Evolutionary conservation across 768 basidiomycete genomes (phyloP).

Genomic region (Trametes villosa): DNA sequence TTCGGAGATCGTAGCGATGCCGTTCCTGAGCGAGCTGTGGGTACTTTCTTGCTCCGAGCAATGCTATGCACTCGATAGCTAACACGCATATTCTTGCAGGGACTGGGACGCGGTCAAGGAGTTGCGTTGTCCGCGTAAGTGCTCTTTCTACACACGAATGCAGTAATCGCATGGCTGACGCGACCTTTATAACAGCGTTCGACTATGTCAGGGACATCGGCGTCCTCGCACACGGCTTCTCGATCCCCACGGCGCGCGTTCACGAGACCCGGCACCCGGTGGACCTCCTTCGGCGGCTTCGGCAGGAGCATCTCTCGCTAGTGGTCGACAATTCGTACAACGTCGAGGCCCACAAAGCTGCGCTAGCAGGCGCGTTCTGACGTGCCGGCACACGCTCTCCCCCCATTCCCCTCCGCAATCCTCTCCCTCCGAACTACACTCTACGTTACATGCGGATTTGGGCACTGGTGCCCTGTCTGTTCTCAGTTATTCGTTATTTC

Average conservation of each 20-base stretch:
- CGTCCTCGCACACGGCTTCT: conserved; percentile 2
- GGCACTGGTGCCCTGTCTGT: too few species aligned
- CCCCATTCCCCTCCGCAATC: background rate
- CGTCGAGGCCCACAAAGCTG: background rate
- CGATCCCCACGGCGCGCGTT: background rate
- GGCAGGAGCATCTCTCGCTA: conserved; percentile 10
- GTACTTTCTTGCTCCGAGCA: background rate
- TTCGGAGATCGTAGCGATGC: background rate
- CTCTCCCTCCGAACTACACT: background rate
- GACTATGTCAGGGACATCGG: conserved; percentile 1
- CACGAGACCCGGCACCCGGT: conserved; percentile 2
- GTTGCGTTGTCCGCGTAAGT: conserved; percentile 6
- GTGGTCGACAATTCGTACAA: conserved; percentile 13
- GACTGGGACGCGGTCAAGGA: conserved; percentile 13
- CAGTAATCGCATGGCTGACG: background rate
- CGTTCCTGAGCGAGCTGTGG: conserved; percentile 3
- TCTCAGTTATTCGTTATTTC: too few species aligned
- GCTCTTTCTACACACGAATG: background rate
- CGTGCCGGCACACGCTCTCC: too few species aligned
- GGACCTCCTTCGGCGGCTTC: background rate
- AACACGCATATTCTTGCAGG: background rate
- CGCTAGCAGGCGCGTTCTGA: background rate
- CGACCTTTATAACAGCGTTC: conserved; percentile 1
- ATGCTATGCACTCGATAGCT: background rate
- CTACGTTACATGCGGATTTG: background rate